A percentile compares a stretch with the other conserved stretches of the same genome.
These are phyloP conservation scores for Diaporthe longicolla DNA, from an alignment of 2,329 filamentous ascomycete species.

Conservation along the genomic window DNA sequence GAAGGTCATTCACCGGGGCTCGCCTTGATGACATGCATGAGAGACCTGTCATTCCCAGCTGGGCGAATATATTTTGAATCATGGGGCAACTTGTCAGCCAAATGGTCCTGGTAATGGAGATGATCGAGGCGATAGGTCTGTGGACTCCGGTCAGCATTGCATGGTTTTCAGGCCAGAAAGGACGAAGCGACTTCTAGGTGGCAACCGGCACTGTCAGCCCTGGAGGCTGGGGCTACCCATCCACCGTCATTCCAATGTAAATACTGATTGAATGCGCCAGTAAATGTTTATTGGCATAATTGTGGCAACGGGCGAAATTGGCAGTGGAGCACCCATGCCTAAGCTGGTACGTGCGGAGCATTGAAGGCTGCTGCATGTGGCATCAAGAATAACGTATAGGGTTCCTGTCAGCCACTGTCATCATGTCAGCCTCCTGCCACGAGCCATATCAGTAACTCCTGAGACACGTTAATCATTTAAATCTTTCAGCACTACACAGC, in stretches of 20 bases:
- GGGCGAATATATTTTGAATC: background rate
- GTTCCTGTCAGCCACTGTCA: constrained; percentile 13
- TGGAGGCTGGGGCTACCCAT: background rate
- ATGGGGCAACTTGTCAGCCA: background rate
- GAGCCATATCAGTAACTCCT: too few species aligned
- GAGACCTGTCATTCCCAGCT: background rate
- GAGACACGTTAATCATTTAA: background rate
- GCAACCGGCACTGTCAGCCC: background rate
- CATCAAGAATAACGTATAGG: background rate
- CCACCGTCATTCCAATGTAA: background rate
- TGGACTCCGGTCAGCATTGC: background rate
- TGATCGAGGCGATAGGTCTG: background rate
- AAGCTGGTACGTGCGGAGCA: background rate
- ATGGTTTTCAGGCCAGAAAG: background rate
- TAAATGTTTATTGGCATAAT: background rate
- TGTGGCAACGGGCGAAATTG: background rate
- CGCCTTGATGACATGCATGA: constrained; percentile 29
- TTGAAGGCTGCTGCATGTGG: background rate
- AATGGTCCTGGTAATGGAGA: background rate
- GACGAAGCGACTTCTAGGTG: background rate
- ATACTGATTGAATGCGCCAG: background rate
- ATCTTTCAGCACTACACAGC: too few species aligned
- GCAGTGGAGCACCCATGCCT: background rate
- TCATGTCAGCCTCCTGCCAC: constrained; percentile 3
- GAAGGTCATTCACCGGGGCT: constrained; percentile 13